phyloP scores from a whole-genome alignment of 208 protist genomes.

The Tritrichomonas foetus region DNA sequence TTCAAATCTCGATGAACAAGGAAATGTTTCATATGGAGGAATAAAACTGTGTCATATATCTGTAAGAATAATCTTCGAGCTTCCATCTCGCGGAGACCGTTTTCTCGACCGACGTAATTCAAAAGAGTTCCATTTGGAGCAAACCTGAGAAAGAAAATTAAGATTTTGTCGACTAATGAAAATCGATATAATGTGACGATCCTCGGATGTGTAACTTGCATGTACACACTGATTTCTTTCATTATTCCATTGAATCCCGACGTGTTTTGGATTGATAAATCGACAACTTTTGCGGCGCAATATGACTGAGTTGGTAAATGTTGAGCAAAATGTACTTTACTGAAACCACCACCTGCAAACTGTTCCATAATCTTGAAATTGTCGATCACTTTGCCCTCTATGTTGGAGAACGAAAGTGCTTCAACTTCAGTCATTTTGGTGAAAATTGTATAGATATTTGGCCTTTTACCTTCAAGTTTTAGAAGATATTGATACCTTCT shows the following conservation, averaged over 20 bases:
- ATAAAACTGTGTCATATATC: background rate
- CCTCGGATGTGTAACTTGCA: background rate
- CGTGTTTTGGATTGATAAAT: background rate
- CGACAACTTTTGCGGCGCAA: background rate
- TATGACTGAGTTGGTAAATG: background rate
- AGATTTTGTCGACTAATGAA: background rate
- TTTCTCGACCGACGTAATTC: background rate
- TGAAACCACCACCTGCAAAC: background rate
- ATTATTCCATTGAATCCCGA: background rate
- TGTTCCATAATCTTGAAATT: background rate
- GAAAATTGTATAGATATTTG: too few species aligned
- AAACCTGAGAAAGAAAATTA: background rate
- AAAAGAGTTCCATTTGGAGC: background rate
- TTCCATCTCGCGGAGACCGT: background rate
- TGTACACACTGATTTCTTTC: background rate
- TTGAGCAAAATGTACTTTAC: background rate
- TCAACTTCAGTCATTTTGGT: too few species aligned
- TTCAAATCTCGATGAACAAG: conserved; percentile 8
- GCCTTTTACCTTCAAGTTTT: too few species aligned
- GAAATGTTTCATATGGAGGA: background rate
- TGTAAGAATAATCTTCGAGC: background rate
- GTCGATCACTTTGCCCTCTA: background rate
- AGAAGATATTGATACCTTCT: too few species aligned
- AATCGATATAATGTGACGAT: background rate
- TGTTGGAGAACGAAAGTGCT: background rate